Base-by-base conservation (phyloP, 208 protist species). In the Leishmania tarentolae region DNA sequence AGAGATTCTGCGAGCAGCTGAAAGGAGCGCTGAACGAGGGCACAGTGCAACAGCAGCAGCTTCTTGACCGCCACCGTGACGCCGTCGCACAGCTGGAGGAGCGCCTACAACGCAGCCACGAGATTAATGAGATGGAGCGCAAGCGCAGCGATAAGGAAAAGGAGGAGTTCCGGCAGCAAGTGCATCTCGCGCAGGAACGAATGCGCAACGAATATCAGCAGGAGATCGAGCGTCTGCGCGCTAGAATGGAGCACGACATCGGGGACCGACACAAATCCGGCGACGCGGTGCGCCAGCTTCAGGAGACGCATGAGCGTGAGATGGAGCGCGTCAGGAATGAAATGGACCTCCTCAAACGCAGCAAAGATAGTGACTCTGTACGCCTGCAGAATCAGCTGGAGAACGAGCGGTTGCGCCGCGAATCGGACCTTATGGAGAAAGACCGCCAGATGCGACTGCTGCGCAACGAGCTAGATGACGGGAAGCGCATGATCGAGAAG, bases 381-480 rank as follows among this genome's bases (percentile, higher is more conserved):
- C 86, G 86, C 3, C 81, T 93, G 44, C 85, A 88, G 69, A 85
- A 84, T 31, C 80, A 89, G 77, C 73, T 91, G 17, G 85, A 90
- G 74, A 90, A 86, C 59, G 88, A 93, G 76, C 66, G 83, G 5
- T 68, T 87, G 68, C 83, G 83, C 4, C 88, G 83, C 3, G 83
- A 86, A 74, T 84, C 86, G 40, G 91, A 91, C 44, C 63, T 94
- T 28, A 86, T 91, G 75, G 88, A 95, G 78, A 93, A 94, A 75
- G 90, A 95, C 70, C 87, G 88, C 19, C 88, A 93, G 78, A 76
- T 85, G n/a, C 87, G 90, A 42, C 68, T 80, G 7, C 50, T 92
- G 19, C 88, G 91, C 56, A 77, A 87, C 68, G 91, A 96, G 73
- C 65, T 91, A 46, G 82, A 79, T 47, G 86, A 88, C 57, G 80